These are phyloP conservation scores for Ascochyta koolunga DNA, from an alignment of 2,329 filamentous ascomycete genomes.

Conservation along the genomic window DNA sequence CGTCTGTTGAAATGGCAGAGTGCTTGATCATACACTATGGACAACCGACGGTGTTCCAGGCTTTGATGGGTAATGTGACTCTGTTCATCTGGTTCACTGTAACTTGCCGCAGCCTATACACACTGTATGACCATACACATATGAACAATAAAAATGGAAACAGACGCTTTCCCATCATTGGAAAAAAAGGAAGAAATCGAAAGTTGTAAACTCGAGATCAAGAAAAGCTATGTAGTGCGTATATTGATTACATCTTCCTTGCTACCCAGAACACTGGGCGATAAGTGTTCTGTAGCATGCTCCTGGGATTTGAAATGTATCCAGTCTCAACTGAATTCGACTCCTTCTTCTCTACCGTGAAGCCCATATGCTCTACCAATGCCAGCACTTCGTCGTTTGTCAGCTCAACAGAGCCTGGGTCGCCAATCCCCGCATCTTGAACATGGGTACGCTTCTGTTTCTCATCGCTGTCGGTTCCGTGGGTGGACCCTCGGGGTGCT, in stretches of 20 bases:
- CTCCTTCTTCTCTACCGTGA: constrained; percentile 70
- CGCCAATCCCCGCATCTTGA: constrained; percentile 70
- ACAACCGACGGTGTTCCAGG: not conserved
- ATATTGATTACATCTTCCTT: constrained; percentile 61
- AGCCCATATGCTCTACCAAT: constrained; percentile 77
- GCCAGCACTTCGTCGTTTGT: constrained; percentile 85
- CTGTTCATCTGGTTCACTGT: too few species aligned
- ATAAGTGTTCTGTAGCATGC: constrained; percentile 87
- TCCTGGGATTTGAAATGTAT: constrained; percentile 84
- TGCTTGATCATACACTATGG: not conserved
- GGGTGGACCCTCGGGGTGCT: constrained; percentile 68
- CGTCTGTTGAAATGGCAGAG: not conserved
- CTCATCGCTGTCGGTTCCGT: constrained; percentile 15
- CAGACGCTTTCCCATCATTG: not conserved
- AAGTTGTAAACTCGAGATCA: not conserved
- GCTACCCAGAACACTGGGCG: constrained; percentile 84
- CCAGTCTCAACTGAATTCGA: constrained; percentile 67
- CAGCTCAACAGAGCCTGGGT: constrained; percentile 89
- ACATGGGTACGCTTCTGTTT: constrained; percentile 2
- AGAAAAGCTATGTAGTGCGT: too few species aligned
- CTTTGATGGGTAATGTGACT: not conserved
- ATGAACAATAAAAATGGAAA: not conserved
- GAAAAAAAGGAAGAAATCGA: not conserved
- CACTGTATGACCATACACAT: not conserved
- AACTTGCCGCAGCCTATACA: not conserved